phyloP scores from a whole-genome alignment of 257 asterid species.

The Mitragyna speciosa region DNA sequence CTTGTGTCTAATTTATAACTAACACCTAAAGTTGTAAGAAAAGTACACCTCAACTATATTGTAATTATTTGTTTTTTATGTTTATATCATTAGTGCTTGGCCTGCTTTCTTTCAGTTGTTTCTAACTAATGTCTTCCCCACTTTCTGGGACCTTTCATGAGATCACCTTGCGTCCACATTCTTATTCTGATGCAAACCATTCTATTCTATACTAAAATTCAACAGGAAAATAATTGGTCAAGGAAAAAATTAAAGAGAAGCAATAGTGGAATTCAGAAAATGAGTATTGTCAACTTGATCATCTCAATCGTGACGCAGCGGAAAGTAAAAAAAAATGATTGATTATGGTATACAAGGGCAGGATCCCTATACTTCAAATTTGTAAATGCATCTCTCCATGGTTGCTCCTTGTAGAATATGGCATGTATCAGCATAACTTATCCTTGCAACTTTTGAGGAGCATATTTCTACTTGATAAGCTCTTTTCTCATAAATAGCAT shows the following conservation, averaged over 20 bases:
- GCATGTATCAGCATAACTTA: too few relatives aligned
- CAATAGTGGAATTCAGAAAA: neutral
- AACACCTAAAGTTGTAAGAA: slow-evolving; percentile 3
- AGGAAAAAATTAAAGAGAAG: neutral
- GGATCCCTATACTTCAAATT: too few relatives aligned
- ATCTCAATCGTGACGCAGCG: neutral
- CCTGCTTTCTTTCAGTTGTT: slow-evolving; percentile 18
- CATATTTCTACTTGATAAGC: neutral
- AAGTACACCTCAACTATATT: neutral
- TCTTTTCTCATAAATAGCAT: neutral
- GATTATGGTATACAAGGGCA: too few relatives aligned
- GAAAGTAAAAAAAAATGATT: neutral
- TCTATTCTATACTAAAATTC: neutral
- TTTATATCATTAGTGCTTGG: slow-evolving; percentile 14
- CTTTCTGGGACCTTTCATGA: slow-evolving; percentile 7
- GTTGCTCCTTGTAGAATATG: too few relatives aligned
- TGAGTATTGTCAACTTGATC: neutral
- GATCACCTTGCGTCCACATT: neutral
- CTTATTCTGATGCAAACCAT: neutral
- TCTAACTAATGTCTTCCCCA: neutral
- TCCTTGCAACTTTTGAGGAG: too few relatives aligned
- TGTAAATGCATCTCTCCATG: too few relatives aligned
- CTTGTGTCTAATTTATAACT: neutral
- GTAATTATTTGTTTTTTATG: neutral
- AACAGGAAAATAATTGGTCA: neutral